Conservation (phyloP, 139 green algal genomes). For the Chlamydomonas eustigma region DNA sequence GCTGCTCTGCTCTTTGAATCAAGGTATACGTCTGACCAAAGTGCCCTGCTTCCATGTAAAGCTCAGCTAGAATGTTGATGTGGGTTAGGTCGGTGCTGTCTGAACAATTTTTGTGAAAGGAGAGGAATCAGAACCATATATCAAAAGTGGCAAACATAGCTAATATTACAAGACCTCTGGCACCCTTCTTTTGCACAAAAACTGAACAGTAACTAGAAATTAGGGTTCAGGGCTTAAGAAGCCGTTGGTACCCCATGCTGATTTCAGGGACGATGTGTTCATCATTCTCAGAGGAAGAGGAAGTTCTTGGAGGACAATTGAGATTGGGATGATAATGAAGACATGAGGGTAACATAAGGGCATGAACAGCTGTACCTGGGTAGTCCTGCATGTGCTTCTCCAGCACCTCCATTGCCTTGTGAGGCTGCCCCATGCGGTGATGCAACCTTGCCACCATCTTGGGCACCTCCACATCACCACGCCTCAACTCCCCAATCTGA, state of each 20-base stretch:
- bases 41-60: conserved; percentile 50
- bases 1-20: conserved; percentile 44
- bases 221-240: too few species aligned
- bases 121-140: too few species aligned
- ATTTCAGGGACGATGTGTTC: too few species aligned
- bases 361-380: conserved; percentile 20
- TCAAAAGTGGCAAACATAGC: too few species aligned
- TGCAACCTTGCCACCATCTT: conserved; percentile 70
- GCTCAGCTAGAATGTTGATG: conserved; percentile 86
- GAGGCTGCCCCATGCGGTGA: conserved; percentile 42
- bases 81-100: conserved; percentile 61
- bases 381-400: conserved; percentile 44
- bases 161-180: too few species aligned
- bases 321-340: too few species aligned
- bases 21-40: conserved; percentile 38
- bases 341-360: neutral
- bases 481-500: conserved; percentile 25
- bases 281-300: too few species aligned
- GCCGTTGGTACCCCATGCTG: too few species aligned
- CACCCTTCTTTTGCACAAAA: too few species aligned
- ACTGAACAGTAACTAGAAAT: too few species aligned
- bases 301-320: too few species aligned
- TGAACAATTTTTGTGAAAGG: too few species aligned
- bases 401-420: conserved; percentile 35
- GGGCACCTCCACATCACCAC: conserved; percentile 49